phyloP scores from a whole-genome alignment of 768 basidiomycete species.

The Gymnopilus junonius region DNA sequence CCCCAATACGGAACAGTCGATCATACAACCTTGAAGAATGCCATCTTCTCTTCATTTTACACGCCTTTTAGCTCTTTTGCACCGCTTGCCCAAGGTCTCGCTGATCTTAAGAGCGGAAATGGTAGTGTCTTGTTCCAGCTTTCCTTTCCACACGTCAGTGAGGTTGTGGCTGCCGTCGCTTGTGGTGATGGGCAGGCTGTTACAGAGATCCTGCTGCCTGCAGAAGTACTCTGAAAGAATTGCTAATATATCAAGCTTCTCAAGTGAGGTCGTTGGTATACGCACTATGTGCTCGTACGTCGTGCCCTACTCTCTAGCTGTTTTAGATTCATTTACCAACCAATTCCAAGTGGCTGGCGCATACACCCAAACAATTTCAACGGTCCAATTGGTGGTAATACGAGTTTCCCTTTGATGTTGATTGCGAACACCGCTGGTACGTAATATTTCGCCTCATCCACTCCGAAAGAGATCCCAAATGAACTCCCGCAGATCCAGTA shows the following conservation, averaged over 20 bases:
- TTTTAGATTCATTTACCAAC: not conserved
- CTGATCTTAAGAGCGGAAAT: slow-evolving; percentile 36
- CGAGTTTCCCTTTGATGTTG: slow-evolving; percentile 42
- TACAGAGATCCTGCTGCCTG: not conserved
- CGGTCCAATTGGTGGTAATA: slow-evolving; percentile 41
- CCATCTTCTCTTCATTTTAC: slow-evolving; percentile 38
- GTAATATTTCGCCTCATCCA: not conserved
- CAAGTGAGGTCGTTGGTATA: not conserved
- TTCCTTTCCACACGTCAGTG: not conserved
- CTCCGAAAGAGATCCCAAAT: not conserved
- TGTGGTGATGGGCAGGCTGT: not conserved
- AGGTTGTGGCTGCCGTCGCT: not conserved
- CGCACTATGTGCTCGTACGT: slow-evolving; percentile 4
- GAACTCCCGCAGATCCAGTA: slow-evolving; percentile 29
- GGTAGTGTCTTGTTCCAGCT: slow-evolving; percentile 14
- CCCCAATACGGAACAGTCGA: slow-evolving; percentile 39
- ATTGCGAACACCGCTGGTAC: slow-evolving; percentile 46
- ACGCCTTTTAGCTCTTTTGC: slow-evolving; percentile 35
- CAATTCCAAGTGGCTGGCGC: not conserved
- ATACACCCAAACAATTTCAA: slow-evolving; percentile 10
- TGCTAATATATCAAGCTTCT: not conserved
- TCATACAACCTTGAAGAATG: slow-evolving; percentile 30
- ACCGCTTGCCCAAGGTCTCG: slow-evolving; percentile 36
- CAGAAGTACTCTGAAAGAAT: not conserved
- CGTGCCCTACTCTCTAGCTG: not conserved